phyloP scores from a whole-genome alignment of 179 eudicot genomes.

The Actinidia chinensis region DNA sequence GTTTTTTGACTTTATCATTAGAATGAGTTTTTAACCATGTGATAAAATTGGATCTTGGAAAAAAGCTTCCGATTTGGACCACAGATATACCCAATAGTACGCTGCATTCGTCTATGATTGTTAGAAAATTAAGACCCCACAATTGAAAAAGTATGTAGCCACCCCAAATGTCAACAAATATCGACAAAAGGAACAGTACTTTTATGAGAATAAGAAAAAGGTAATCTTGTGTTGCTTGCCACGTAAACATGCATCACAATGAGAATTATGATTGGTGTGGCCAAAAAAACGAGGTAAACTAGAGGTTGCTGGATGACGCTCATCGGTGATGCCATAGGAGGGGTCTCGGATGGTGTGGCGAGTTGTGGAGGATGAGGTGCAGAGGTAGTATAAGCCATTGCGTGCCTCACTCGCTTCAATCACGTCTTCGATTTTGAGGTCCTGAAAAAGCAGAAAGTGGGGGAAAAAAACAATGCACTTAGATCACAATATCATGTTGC shows the following conservation, averaged over 20 bases:
- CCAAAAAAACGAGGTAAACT: not conserved
- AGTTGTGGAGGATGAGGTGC: not conserved
- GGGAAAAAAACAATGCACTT: not conserved
- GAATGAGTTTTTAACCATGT: not conserved
- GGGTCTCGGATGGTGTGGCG: not conserved
- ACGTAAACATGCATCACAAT: conserved; percentile 5
- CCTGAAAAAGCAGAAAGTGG: conserved; percentile 1
- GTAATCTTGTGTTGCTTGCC: conserved; percentile 14
- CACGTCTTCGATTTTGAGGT: not conserved
- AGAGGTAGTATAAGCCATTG: not conserved
- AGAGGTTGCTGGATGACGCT: not conserved
- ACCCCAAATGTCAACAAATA: not conserved
- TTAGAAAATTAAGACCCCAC: not conserved
- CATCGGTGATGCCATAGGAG: not conserved
- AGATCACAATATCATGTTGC: not conserved
- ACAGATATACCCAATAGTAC: not conserved
- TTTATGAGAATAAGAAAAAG: conserved; percentile 12
- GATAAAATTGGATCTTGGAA: not conserved
- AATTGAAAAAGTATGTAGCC: not conserved
- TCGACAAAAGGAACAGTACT: conserved; percentile 1
- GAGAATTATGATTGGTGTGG: not conserved
- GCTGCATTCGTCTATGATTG: not conserved
- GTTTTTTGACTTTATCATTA: not conserved
- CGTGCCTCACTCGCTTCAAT: not conserved
- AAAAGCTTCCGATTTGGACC: conserved; percentile 5